phyloP scores from a whole-genome alignment of 805 yeast genomes.

The Candida loeiensis region DNA sequence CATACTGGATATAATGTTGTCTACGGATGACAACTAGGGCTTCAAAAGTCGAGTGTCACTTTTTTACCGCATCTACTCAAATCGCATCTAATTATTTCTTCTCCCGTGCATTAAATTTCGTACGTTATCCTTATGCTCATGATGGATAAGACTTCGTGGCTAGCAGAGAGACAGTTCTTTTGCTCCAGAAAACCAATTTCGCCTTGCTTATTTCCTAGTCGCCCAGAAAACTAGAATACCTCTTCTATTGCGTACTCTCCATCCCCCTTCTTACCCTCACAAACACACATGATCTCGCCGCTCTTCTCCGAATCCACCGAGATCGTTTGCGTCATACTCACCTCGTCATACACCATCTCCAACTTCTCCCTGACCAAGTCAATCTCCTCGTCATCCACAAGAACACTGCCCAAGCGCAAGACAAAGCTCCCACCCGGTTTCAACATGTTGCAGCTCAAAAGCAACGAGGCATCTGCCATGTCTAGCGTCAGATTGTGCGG shows the following conservation, averaged over 20 bases:
- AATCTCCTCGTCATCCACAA: conserved; percentile 28
- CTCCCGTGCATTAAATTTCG: too few relatives aligned
- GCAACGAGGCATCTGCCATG: conserved; percentile 38
- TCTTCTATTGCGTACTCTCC: conserved; percentile 8
- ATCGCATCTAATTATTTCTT: too few relatives aligned
- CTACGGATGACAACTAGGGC: too few relatives aligned
- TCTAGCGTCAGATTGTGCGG: conserved; percentile 32
- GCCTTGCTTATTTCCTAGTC: too few relatives aligned
- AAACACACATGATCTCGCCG: conserved; percentile 21
- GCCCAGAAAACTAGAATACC: conserved; percentile 6
- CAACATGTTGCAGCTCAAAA: conserved; percentile 27
- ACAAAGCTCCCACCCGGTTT: conserved; percentile 31
- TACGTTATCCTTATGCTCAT: too few relatives aligned
- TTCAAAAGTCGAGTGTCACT: too few relatives aligned
- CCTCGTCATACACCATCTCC: conserved; percentile 23
- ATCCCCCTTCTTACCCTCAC: conserved; percentile 23
- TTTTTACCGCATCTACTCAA: too few relatives aligned
- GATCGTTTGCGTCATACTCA: conserved; percentile 16
- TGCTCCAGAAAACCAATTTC: too few relatives aligned
- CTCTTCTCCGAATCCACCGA: conserved; percentile 14
- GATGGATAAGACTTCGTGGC: too few relatives aligned
- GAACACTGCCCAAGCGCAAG: conserved; percentile 25
- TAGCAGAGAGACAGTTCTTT: too few relatives aligned
- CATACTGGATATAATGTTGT: too few relatives aligned
- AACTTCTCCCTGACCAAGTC: conserved; percentile 22